Evolutionary conservation across 2,329 filamentous ascomycete species (phyloP), one percentile per base, ranked within the genome.

Genomic region (Diplodia corticola): DNA sequence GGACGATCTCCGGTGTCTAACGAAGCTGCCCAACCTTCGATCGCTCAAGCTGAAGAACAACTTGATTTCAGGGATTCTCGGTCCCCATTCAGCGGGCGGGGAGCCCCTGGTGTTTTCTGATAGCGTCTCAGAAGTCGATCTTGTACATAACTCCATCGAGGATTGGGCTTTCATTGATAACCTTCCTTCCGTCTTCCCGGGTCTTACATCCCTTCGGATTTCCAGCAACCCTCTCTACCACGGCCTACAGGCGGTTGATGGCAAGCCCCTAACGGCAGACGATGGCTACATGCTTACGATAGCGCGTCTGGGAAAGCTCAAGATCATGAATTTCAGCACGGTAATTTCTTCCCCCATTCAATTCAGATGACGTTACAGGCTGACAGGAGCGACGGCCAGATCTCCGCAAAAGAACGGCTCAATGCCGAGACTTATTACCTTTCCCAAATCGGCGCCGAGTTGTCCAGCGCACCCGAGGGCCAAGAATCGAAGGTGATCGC

Each of bases 341-440:
- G 57, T 61, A 46, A 7, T 6, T 44, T 7, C n/a, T 22, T 46
- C 12, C 17, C 26, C 4, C 1, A 17, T 20, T 24, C 17, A 13
- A 10, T 20, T 12, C 22, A 49, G 12, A 10, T 33, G 13, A 28
- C 26, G 66, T 55, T 26, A 1, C 20, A 10, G 26, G 44, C 57
- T 61, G 44, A 61, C 30, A 53, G 5, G n/a, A n/a, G 12, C 24
- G 57, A 15, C 17, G 5, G 26, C 26, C 10, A 71, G 17, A 88
- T 98, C 70, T 88, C 88, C 0, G 71, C 82, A 1, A 86, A 89
- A 49, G 93, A 98, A 75, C 88, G 94, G 20, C 84, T 87, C 64
- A 95, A 98, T 73, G 93, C 93, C 4, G 95, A 98, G 72, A 89
- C 94, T 73, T 99, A 96, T 76, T 99, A 99, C 76, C 86, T 98